Percentiles rank a stretch among this genome's conserved stretches.
Evolutionary conservation across 1,284 basidiomycete species (phyloP).

Genomic region (Trametes versicolor): DNA sequence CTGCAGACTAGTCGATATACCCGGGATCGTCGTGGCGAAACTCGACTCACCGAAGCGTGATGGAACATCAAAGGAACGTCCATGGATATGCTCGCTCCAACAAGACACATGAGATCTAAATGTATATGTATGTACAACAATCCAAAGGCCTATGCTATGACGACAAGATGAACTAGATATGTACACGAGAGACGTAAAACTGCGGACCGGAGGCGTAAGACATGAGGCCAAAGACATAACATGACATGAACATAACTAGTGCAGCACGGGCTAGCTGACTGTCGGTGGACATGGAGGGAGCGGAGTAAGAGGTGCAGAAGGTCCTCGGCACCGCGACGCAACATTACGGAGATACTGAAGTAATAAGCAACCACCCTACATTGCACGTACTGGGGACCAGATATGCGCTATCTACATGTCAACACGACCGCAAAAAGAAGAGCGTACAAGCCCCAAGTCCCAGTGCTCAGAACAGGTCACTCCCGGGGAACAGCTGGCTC

Average conservation of each 20-base stretch:
- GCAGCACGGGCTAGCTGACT: conserved; percentile 1
- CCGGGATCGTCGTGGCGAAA: too few species aligned
- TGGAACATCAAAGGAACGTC: background rate
- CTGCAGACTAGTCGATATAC: too few species aligned
- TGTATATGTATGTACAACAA: conserved; percentile 35
- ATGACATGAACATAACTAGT: conserved; percentile 5
- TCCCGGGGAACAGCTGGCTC: conserved; percentile 63
- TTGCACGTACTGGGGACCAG: background rate
- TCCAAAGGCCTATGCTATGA: conserved; percentile 31
- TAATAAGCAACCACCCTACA: conserved; percentile 14
- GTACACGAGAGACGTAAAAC: conserved; percentile 17
- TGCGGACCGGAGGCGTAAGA: background rate
- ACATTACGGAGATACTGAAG: conserved; percentile 24
- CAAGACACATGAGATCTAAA: conserved; percentile 6
- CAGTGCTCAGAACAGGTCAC: conserved; percentile 57
- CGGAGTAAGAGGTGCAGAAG: background rate
- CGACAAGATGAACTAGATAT: conserved; percentile 27
- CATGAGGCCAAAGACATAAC: background rate
- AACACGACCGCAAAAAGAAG: background rate
- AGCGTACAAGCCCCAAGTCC: too few species aligned
- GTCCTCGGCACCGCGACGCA: conserved; percentile 5
- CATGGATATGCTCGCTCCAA: background rate
- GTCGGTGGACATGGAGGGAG: background rate
- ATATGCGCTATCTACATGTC: background rate
- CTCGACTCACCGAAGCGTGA: too few species aligned